A percentile compares a stretch with the other conserved stretches of the same genome.
Conservation (phyloP, 306 rosid species). For the Hippophae tibetana region DNA sequence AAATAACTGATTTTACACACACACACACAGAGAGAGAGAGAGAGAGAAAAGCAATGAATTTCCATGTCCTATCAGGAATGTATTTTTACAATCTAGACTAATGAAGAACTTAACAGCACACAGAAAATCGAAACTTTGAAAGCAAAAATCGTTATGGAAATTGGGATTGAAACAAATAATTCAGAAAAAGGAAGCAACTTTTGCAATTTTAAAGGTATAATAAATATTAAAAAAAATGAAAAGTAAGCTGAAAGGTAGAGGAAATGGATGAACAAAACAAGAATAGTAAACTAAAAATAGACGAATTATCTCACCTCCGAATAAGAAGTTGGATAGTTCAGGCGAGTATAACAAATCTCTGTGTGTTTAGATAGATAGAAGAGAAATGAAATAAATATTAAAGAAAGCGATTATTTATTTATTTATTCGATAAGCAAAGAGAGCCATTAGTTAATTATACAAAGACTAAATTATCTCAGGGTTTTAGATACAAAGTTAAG, state of each 20-base stretch:
- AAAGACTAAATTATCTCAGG: too few species aligned
- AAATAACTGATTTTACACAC: not conserved
- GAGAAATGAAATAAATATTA: constrained; percentile 6
- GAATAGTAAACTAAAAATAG: too few species aligned
- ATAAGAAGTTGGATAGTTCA: constrained; percentile 12
- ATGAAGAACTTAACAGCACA: not conserved
- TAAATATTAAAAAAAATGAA: too few species aligned
- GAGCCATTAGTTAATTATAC: too few species aligned
- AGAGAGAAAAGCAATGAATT: not conserved
- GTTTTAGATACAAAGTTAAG: too few species aligned
- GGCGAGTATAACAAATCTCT: constrained; percentile 31
- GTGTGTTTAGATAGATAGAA: constrained; percentile 10
- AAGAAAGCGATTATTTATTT: not conserved
- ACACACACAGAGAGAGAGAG: not conserved
- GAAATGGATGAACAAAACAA: too few species aligned
- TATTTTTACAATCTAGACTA: not conserved
- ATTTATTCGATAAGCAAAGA: not conserved
- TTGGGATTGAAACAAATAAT: too few species aligned
- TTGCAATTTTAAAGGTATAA: too few species aligned
- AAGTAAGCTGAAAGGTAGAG: too few species aligned
- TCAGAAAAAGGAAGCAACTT: too few species aligned
- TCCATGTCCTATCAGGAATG: not conserved
- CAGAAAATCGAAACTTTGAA: not conserved
- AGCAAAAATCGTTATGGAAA: too few species aligned
- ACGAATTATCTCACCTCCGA: too few species aligned